Evolutionary conservation across 305 asterid species (phyloP), one percentile per base, ranked within the genome.

Genomic region (Fraxinus sp.): DNA sequence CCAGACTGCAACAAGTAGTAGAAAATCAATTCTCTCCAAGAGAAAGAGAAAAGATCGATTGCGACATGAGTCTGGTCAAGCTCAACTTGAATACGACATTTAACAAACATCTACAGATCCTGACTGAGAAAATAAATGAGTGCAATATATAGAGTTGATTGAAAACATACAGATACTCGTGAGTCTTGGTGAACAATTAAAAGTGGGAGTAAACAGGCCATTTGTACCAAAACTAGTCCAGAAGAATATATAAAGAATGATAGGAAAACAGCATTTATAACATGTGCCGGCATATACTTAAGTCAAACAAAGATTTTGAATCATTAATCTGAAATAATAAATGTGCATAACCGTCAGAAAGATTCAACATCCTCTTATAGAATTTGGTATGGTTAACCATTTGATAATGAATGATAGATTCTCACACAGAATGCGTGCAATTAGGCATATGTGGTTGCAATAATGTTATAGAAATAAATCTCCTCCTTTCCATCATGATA

Each of bases 1-100:
- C 99, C 98, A 83, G 98, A 98, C 99, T 96, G 87, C 86, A 79
- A 76, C 75, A 77, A 78, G 85, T 71, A 88, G 84, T 66, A 89
- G 44, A 85, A 83, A 28, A 83, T 79, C 80, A 86, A 75, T 55
- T 77, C 76, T 78, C 68, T 73, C 80, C 76, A 78, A 62, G 52
- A 70, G 64, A 79, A 18, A 57, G 36, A 74, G 28, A 64, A 33
- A 62, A 8, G 76, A 76, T 77, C 4, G 1, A 49, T 35, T 55
- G 78, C 74, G 74, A 41, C 74, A 75, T 46, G 36, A 70, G 66
- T 44, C 73, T 74, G 76, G 83, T 37, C 22, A 52, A 26, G 46
- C 46, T 80, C 77, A 71, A 55, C 73, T 79, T 79, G 78, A 22
- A 18, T 20, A 32, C 36, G 32, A 72, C 73, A 78, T 62, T 39